Conservation (phyloP, 306 rosid species). For the Rosa multiflora region DNA sequence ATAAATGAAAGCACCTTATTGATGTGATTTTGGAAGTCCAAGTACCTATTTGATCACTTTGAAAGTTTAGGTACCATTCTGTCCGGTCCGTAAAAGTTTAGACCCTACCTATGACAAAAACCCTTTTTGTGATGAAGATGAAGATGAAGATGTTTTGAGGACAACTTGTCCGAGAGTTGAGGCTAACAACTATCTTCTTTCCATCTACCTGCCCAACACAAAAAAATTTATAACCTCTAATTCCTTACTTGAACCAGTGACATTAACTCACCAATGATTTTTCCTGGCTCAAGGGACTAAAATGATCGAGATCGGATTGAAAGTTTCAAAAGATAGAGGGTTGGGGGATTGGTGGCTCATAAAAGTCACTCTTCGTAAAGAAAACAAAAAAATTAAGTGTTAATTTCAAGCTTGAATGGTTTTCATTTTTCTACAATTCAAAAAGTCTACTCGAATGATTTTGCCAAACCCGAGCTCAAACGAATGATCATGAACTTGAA, state of each 20-base stretch:
- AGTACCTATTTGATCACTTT: too few relatives aligned
- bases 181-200: background rate
- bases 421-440: background rate
- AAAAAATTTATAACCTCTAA: background rate
- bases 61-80: too few relatives aligned
- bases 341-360: too few relatives aligned
- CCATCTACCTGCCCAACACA: background rate
- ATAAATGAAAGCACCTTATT: too few relatives aligned
- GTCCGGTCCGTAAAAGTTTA: too few relatives aligned
- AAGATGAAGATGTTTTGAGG: background rate
- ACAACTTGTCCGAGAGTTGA: background rate
- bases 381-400: background rate
- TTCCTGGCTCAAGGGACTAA: background rate
- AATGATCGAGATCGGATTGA: background rate
- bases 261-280: background rate
- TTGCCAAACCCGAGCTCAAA: background rate
- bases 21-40: too few relatives aligned
- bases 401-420: background rate
- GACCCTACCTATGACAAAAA: too few relatives aligned
- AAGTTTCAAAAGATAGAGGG: background rate
- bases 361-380: too few relatives aligned
- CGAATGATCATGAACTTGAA: background rate
- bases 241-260: background rate
- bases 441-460: background rate
- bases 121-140: too few relatives aligned